Evolutionary conservation across 164 flowering plant species (phyloP), one percentile per base, ranked within the genome.

Genomic region (Dillenia suffruticosa): DNA sequence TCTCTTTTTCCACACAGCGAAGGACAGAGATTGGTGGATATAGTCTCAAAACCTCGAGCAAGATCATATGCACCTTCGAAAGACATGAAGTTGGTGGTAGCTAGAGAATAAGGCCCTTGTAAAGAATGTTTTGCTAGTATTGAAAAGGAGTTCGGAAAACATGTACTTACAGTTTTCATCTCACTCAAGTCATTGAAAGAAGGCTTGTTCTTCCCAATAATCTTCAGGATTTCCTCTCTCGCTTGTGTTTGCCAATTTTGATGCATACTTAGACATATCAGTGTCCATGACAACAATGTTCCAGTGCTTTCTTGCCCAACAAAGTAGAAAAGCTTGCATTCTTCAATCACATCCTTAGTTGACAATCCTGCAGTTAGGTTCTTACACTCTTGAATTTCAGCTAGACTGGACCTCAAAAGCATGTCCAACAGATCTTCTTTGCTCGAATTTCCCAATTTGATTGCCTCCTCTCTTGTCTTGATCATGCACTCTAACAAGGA

Each of bases 261-360:
- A 45, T 69, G 56, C 22, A 19, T 19, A 19, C 22, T 19, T 19
- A 14, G 1, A 46, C 45, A 6, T 19, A 68, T 52, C 72, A 65
- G 60, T 16, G 73, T 64, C 73, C 73, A 70, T 47, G 68, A 54
- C 10, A 64, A 44, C 65, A 56, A 55, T 44, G 46, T 58, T n/a
- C 65, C 49, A 9, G 73, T 70, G 3, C 68, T 65, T 46, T 64
- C 68, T 16, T 70, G 69, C 9, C 72, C 72, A 14, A 65, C 73
- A 56, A 73, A 59, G 61, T 61, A 69, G 62, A 76, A 72, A 13
- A 76, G 49, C 32, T 67, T 76, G 65, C 80, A 76, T 40, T 76
- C 80, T 64, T 73, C 77, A 5, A 76, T 59, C 8, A 76, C 65
- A 4, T 76, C 80, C 32, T 67, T 65, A 3, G 70, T 61, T 9